phyloP scores from a whole-genome alignment of 2,329 filamentous ascomycete species.

The Sporothrix pallida region DNA sequence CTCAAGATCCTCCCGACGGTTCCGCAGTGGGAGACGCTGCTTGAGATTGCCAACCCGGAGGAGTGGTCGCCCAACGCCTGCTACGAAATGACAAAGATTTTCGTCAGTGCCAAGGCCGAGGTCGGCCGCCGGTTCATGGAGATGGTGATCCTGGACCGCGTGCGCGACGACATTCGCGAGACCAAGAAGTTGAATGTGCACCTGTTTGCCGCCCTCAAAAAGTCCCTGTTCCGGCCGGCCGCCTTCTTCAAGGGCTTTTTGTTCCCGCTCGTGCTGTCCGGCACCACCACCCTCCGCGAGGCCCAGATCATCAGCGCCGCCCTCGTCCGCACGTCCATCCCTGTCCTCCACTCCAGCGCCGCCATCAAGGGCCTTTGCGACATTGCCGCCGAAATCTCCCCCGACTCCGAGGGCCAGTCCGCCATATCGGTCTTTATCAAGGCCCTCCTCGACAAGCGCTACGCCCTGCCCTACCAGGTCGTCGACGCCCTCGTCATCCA shows the following conservation, averaged over 20 bases:
- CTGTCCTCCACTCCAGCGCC: constrained; percentile 88
- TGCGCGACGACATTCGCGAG: constrained; percentile 93
- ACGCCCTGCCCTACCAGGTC: constrained; percentile 92
- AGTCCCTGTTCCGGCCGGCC: constrained; percentile 88
- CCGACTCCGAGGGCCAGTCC: constrained; percentile 82
- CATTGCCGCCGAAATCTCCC: constrained; percentile 88
- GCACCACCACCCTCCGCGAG: constrained; percentile 90
- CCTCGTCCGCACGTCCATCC: constrained; percentile 81
- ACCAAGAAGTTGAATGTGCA: constrained; percentile 95
- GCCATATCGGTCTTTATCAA: constrained; percentile 96
- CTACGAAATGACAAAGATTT: constrained; percentile 90
- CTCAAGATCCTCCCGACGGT: constrained; percentile 96
- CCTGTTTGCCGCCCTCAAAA: constrained; percentile 91
- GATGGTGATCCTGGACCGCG: constrained; percentile 82
- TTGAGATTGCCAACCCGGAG: constrained; percentile 60
- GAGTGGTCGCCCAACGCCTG: constrained; percentile 74
- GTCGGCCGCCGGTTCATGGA: constrained; percentile 86
- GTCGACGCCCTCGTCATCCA: constrained; percentile 96
- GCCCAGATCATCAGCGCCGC: constrained; percentile 90
- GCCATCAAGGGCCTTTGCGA: constrained; percentile 92
- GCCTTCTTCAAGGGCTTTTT: constrained; percentile 95
- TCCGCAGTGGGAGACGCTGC: constrained; percentile 71
- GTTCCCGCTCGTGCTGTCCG: constrained; percentile 83
- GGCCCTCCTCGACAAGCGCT: constrained; percentile 92
- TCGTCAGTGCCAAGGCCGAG: constrained; percentile 80